Percentiles rank a stretch among this genome's conserved stretches.
These are phyloP conservation scores for Rosa multiflora DNA, from an alignment of 306 rosid genomes.

Conservation along the genomic window DNA sequence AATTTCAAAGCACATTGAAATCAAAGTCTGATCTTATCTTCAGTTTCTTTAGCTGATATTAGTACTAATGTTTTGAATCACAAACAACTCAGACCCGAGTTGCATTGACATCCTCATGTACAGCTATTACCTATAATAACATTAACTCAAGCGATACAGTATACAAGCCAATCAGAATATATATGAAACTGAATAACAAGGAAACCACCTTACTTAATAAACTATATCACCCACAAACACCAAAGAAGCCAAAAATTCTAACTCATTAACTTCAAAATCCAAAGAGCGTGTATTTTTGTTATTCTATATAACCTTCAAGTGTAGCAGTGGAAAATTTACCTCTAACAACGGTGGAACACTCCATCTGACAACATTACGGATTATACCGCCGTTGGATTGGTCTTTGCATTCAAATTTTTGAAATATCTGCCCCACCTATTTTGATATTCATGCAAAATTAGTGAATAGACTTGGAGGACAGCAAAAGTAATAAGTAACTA, in stretches of 20 bases:
- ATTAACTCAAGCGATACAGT: background rate
- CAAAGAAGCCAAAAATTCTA: background rate
- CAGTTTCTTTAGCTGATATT: background rate
- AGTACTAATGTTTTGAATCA: background rate
- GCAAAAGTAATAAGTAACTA: background rate
- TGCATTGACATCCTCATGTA: background rate
- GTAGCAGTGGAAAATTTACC: constrained; percentile 41
- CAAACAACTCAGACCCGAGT: no score
- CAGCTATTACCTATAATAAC: background rate
- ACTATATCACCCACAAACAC: background rate
- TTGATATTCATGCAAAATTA: constrained; percentile 24
- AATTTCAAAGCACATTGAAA: background rate
- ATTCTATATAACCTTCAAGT: background rate
- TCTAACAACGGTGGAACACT: constrained; percentile 80
- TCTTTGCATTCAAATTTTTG: constrained; percentile 84
- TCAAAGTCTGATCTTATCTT: background rate
- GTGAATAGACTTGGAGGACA: background rate
- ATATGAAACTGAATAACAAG: background rate
- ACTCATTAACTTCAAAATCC: background rate
- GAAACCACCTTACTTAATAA: background rate
- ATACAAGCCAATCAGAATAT: background rate
- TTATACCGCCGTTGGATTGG: constrained; percentile 54
- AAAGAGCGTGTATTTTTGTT: background rate
- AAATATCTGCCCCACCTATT: constrained; percentile 86
- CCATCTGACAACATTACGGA: constrained; percentile 85